A percentile compares a stretch with the other conserved stretches of the same genome.
These are phyloP conservation scores for Phytophthora melonis DNA, from an alignment of 352 stramenopile species.

Conservation along the genomic window DNA sequence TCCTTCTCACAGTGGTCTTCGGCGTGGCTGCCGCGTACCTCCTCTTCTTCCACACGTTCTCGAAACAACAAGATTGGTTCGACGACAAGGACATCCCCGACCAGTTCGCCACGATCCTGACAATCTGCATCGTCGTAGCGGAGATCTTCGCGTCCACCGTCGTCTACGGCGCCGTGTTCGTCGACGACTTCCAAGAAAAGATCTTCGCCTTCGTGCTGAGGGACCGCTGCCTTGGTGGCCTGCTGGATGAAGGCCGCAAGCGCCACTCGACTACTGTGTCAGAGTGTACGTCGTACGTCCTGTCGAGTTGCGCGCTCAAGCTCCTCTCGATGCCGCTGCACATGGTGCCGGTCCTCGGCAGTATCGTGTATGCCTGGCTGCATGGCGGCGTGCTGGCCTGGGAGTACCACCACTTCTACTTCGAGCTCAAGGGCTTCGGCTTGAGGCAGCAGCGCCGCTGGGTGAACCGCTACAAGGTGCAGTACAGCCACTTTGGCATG, in stretches of 20 bases:
- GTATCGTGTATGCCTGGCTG: conserved; percentile 55
- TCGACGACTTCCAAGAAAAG: conserved; percentile 55
- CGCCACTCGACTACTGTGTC: conserved; percentile 37
- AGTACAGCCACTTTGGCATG: conserved; percentile 60
- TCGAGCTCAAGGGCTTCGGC: conserved; percentile 52
- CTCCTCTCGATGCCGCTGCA: conserved; percentile 56
- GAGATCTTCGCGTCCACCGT: conserved; percentile 61
- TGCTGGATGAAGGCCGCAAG: conserved; percentile 29
- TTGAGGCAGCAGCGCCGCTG: conserved; percentile 52
- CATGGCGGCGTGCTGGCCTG: conserved; percentile 56
- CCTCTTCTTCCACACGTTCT: conserved; percentile 46
- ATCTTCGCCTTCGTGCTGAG: conserved; percentile 56
- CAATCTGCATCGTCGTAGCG: conserved; percentile 50
- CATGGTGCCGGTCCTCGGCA: conserved; percentile 58
- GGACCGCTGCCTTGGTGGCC: conserved; percentile 35
- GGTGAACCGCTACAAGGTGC: conserved; percentile 36
- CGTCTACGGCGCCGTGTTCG: conserved; percentile 47
- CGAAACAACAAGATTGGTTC: conserved; percentile 45
- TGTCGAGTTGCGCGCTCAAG: conserved; percentile 42
- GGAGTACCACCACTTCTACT: conserved; percentile 64
- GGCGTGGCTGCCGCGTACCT: conserved; percentile 41
- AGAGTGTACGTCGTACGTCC: conserved; percentile 49
- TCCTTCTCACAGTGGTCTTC: conserved; percentile 54
- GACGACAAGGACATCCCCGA: conserved; percentile 41
- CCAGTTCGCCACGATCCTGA: conserved; percentile 50